These are phyloP conservation scores for Novymonas esmeraldas DNA, from an alignment of 208 protist genomes.

Conservation along the genomic window DNA sequence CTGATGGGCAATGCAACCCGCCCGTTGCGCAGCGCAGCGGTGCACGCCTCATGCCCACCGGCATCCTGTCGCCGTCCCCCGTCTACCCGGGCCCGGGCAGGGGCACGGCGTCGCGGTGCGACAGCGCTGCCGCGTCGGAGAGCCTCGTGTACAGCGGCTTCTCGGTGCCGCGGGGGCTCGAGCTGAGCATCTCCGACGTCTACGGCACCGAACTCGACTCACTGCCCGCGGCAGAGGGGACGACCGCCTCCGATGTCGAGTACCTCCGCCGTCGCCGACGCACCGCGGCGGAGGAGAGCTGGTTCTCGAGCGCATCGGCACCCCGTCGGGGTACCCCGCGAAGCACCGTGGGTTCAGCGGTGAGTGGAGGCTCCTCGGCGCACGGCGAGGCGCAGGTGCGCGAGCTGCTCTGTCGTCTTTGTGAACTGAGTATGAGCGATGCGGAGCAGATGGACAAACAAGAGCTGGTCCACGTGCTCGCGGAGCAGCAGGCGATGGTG, in stretches of 20 bases:
- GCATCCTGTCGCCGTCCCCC: constrained; percentile 6
- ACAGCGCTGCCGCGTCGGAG: not conserved
- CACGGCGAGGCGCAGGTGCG: constrained; percentile 4
- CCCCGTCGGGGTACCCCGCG: constrained; percentile 6
- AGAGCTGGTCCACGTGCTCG: constrained; percentile 35
- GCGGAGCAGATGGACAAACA: constrained; percentile 18
- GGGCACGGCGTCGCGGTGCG: no score
- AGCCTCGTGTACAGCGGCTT: not conserved
- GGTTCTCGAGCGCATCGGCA: constrained; percentile 38
- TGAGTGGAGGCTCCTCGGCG: not conserved
- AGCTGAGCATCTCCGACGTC: constrained; percentile 16
- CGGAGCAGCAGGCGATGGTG: constrained; percentile 50
- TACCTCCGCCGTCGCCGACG: not conserved
- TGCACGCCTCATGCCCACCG: no score
- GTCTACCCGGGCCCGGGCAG: not conserved
- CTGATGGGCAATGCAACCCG: no score
- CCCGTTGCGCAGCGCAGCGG: no score
- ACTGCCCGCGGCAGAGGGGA: constrained; percentile 17
- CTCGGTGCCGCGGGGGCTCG: constrained; percentile 11
- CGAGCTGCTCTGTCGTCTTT: constrained; percentile 12
- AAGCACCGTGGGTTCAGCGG: constrained; percentile 1
- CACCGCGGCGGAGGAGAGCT: constrained; percentile 28
- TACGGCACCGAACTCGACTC: constrained; percentile 20
- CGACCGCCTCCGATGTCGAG: constrained; percentile 13
- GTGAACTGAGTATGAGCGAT: not conserved